phyloP scores from a whole-genome alignment of 176 grass and related monocot genomes.

The Oryza meyeriana region DNA sequence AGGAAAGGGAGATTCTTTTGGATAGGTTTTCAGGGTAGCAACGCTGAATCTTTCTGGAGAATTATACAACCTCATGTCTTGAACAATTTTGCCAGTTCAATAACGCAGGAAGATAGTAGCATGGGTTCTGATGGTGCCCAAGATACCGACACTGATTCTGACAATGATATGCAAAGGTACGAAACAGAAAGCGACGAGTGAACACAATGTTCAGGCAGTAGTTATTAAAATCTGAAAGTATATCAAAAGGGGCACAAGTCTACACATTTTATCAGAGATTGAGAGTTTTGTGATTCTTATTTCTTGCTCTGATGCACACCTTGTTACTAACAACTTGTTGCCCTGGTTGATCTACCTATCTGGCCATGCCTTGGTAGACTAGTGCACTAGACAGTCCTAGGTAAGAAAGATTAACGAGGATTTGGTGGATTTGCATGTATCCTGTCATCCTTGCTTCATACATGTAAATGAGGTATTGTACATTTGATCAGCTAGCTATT shows the following conservation, averaged over 20 bases:
- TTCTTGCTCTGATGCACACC: not conserved
- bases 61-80: slow-evolving; percentile 61
- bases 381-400: slow-evolving; percentile 15
- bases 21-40: slow-evolving; percentile 80
- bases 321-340: slow-evolving; percentile 11
- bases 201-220: not conserved
- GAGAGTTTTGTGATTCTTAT: slow-evolving; percentile 19
- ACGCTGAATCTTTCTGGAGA: slow-evolving; percentile 70
- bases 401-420: not conserved
- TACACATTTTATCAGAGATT: slow-evolving; percentile 6
- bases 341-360: slow-evolving; percentile 14
- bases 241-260: not conserved
- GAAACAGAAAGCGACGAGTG: not conserved
- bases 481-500: not conserved
- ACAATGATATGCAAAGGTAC: slow-evolving; percentile 30
- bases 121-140: slow-evolving; percentile 17
- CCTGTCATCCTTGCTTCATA: not conserved
- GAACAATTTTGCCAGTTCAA: slow-evolving; percentile 38
- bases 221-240: not conserved
- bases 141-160: slow-evolving; percentile 31
- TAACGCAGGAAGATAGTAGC: not conserved
- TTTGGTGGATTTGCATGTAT: not conserved
- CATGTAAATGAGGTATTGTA: not conserved
- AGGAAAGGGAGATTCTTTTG: slow-evolving; percentile 78
- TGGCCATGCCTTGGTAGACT: not conserved